These are phyloP conservation scores for Cydonia oblonga DNA, from an alignment of 331 rosid species.

Conservation along the genomic window DNA sequence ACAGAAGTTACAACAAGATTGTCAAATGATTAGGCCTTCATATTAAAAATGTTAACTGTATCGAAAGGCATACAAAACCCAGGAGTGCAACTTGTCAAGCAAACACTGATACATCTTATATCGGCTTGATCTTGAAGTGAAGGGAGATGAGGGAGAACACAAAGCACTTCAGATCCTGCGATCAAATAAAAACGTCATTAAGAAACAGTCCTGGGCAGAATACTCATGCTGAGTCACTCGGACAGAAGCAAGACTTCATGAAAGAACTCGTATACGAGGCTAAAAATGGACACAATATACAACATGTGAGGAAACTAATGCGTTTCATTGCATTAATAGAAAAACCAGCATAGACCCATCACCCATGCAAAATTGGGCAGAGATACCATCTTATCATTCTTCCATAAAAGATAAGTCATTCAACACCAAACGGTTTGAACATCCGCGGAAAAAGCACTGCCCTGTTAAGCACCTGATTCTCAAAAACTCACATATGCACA, in stretches of 20 bases:
- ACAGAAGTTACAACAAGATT: not conserved
- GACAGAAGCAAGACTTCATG: not conserved
- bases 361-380: not conserved
- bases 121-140: conserved; percentile 97
- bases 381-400: not conserved
- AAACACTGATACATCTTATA: conserved; percentile 23
- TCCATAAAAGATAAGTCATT: not conserved
- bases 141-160: conserved; percentile 93
- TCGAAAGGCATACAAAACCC: not conserved
- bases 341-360: not conserved
- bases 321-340: not conserved
- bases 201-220: not conserved
- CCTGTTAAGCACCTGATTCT: not conserved
- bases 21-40: not conserved
- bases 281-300: not conserved
- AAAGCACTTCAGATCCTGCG: conserved; percentile 94
- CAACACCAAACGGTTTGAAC: not conserved
- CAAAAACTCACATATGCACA: not conserved
- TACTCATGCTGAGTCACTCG: not conserved
- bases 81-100: not conserved
- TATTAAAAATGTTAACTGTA: not conserved
- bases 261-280: not conserved
- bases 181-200: conserved; percentile 9
- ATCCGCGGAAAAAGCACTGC: not conserved
- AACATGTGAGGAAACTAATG: not conserved